phyloP scores from a whole-genome alignment of 176 grass and related monocot genomes.

The barley (Hordeum vulgare) region DNA sequence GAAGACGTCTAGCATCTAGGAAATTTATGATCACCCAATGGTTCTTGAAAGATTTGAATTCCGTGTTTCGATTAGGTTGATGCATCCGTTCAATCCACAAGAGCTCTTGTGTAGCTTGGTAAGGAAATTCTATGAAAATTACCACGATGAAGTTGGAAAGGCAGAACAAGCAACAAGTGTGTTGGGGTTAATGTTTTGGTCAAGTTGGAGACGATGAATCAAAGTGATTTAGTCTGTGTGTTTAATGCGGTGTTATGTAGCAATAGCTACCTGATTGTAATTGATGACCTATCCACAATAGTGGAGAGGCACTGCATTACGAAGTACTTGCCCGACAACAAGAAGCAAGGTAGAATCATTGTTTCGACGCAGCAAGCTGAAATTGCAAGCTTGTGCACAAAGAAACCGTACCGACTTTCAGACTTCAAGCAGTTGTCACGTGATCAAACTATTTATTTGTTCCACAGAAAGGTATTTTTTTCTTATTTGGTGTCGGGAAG shows the following conservation, averaged over 20 bases:
- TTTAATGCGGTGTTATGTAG: background rate
- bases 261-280: slow-evolving; percentile 4
- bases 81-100: background rate
- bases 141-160: too few relatives aligned
- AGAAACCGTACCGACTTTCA: accelerated
- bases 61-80: slow-evolving; percentile 6
- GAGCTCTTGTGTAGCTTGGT: background rate
- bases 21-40: background rate
- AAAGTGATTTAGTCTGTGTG: background rate
- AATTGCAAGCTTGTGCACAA: slow-evolving; percentile 14
- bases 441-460: background rate
- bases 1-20: background rate
- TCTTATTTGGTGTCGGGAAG: too few relatives aligned
- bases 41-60: background rate
- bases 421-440: background rate
- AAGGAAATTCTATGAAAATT: background rate
- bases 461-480: slow-evolving; percentile 5
- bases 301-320: slow-evolving; percentile 12
- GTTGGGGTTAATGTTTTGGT: background rate
- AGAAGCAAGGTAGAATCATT: slow-evolving; percentile 15
- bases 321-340: background rate
- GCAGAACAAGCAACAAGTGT: too few relatives aligned
- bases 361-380: background rate
- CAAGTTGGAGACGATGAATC: background rate
- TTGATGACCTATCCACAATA: background rate